Base-by-base conservation (phyloP, 202 grass and related monocot genomes). In the Brachypodium distachyon region DNA sequence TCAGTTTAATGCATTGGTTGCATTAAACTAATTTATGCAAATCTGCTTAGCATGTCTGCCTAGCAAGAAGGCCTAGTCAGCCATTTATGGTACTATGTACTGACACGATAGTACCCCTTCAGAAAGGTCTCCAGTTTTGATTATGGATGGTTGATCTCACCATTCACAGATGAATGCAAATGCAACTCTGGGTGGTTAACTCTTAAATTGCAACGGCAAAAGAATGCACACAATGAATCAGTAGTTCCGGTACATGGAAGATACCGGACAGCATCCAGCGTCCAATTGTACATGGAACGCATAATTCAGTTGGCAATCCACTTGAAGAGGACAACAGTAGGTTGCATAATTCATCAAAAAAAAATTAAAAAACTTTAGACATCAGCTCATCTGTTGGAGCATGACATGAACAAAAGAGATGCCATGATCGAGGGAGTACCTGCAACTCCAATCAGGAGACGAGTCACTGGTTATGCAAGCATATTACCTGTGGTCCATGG, bases 21-120 rank as follows among this genome's bases (percentile, higher is more conserved):
- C 6, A 18, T 4, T 32, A 13, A n/a, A n/a, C n/a, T n/a, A n/a
- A n/a, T 81, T 82, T 63, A 70, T 29, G 54, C 54, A 55, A 76
- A 44, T 12, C 31, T 36, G 44, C 63, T 86, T 86, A 70, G 26
- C 50, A 72, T 16, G 25, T 55, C 54, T 21, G 56, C 36, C 72
- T 47, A 67, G 25, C 29, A 51, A 76, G 16, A 76, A 58, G 14
- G 67, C 43, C 16, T 68, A 37, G 29, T 58, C 22, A 63, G 12
- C 31, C 12, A 77, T 50, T 49, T 67, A 69, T 60, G 62, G 6
- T 37, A 55, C n/a, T n/a, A n/a, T 17, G 13, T 13, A 73, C 34
- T 8, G 31, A 51, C 31, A 51, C 58, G 37, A 50, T n/a, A 37
- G 42, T 32, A 50, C 31, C 58, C 55, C 31, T 34, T n/a, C 29